Evolutionary conservation across 352 stramenopile genomes (phyloP).

Genomic region (Pythium aristosporum): DNA sequence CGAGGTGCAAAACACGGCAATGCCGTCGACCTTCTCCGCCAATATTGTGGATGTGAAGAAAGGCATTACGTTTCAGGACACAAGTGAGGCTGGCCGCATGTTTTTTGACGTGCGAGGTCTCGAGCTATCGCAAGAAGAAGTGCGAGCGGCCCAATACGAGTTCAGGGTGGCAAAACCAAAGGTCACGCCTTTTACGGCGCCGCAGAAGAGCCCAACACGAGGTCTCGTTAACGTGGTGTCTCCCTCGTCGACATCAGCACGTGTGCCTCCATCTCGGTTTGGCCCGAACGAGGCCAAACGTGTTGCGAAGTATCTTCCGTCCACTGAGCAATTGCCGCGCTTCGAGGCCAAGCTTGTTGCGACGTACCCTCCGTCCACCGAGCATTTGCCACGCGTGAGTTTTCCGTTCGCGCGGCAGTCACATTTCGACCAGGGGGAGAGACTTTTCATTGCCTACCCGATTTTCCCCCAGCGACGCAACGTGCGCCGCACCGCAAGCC

Average conservation of each 20-base stretch:
- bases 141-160: neutral
- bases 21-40: neutral
- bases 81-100: neutral
- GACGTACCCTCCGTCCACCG: neutral
- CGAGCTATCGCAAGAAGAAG: slow-evolving; percentile 8
- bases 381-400: neutral
- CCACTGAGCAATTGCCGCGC: neutral
- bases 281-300: neutral
- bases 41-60: neutral
- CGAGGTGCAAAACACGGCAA: neutral
- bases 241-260: neutral
- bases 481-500: neutral
- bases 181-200: neutral
- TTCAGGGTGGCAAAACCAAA: neutral
- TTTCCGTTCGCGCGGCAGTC: neutral
- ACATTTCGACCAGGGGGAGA: neutral
- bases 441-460: neutral
- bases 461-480: too few relatives aligned
- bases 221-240: neutral
- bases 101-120: neutral
- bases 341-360: neutral
- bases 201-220: neutral
- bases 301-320: neutral
- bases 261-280: neutral
- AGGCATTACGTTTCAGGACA: neutral